Conservation (phyloP, 768 basidiomycete genomes). For the Paxillus ammoniavirescens region DNA sequence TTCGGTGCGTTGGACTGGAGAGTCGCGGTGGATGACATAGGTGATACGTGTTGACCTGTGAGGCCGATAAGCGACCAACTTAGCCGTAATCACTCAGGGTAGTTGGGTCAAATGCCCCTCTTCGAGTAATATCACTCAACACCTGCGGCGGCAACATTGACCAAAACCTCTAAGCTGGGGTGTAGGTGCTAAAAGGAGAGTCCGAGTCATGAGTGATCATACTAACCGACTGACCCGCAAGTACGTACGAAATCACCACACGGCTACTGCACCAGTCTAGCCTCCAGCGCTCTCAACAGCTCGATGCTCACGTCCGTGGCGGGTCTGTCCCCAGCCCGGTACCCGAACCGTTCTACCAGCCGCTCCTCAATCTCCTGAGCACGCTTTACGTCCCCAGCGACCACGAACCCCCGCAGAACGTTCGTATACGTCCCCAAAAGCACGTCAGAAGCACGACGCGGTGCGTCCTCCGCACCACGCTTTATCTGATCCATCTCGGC, state of each 20-base stretch:
- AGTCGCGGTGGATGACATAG: no score
- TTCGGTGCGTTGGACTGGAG: no score
- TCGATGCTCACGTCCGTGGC: slow-evolving; percentile 23
- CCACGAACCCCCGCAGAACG: slow-evolving; percentile 38
- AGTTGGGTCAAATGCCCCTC: no score
- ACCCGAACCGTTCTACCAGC: slow-evolving; percentile 18
- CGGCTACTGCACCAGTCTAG: background rate
- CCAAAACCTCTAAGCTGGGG: no score
- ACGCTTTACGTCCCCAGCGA: slow-evolving; percentile 24
- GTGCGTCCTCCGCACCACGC: background rate
- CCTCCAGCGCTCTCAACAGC: slow-evolving; percentile 21
- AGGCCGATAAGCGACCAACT: no score
- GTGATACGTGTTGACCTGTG: no score
- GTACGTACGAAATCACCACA: background rate
- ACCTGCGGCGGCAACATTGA: no score
- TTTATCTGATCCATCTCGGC: background rate
- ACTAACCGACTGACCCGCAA: background rate
- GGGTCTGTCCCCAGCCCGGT: slow-evolving; percentile 21
- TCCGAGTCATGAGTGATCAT: background rate
- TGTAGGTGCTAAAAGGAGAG: no score
- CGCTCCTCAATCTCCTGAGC: slow-evolving; percentile 33
- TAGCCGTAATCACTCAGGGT: no score
- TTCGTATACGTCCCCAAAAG: slow-evolving; percentile 37
- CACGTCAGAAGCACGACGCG: background rate
- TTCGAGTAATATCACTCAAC: no score